These are phyloP conservation scores for Pythium aphanidermatum DNA, from an alignment of 352 stramenopile genomes.

Conservation along the genomic window DNA sequence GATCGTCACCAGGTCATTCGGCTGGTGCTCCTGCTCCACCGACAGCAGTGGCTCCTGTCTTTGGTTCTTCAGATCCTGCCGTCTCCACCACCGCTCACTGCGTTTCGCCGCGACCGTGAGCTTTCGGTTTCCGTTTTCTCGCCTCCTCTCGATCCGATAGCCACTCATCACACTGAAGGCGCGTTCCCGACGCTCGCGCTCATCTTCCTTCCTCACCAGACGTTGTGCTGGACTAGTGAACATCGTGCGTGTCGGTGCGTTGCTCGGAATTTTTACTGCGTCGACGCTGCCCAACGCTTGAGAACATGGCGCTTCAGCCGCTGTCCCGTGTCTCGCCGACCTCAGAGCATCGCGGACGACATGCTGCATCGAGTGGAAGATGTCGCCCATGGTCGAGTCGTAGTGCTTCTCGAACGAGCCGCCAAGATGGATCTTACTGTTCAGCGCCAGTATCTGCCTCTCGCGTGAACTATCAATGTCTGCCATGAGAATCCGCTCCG, in stretches of 20 bases:
- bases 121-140: neutral
- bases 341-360: slow-evolving; percentile 16
- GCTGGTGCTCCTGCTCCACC: neutral
- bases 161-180: slow-evolving; percentile 50
- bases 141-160: slow-evolving; percentile 28
- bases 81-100: neutral
- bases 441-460: slow-evolving; percentile 48
- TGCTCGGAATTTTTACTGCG: too few relatives aligned
- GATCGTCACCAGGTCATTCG: slow-evolving; percentile 3
- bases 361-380: slow-evolving; percentile 42
- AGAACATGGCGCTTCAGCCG: too few relatives aligned
- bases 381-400: slow-evolving; percentile 50
- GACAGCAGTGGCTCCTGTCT: slow-evolving; percentile 7
- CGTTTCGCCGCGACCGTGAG: slow-evolving; percentile 6
- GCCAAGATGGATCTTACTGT: slow-evolving; percentile 43
- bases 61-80: neutral
- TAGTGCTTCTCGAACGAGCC: slow-evolving; percentile 57
- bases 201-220: slow-evolving; percentile 38
- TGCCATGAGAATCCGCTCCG: slow-evolving; percentile 15
- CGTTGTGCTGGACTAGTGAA: slow-evolving; percentile 47
- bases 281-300: too few relatives aligned
- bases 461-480: slow-evolving; percentile 37
- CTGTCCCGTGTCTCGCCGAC: too few relatives aligned
- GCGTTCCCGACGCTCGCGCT: slow-evolving; percentile 43
- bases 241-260: slow-evolving; percentile 40